Percentiles rank a stretch among this genome's conserved stretches.
phyloP scores from a whole-genome alignment of 1,284 basidiomycete species.

The Ganoderma multipileum region DNA sequence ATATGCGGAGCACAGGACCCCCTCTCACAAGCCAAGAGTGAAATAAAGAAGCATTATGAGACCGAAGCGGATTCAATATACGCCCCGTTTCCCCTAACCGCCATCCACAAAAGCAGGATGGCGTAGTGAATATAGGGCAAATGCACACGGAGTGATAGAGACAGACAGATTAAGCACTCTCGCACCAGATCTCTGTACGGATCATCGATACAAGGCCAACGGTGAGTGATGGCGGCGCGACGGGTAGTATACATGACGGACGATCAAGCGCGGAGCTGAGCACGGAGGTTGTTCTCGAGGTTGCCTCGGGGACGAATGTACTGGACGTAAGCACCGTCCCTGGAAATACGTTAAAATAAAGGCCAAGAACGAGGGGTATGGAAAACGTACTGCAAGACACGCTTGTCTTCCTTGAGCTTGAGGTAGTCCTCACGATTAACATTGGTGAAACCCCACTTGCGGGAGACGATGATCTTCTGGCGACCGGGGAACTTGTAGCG shows the following conservation, averaged over 20 bases:
- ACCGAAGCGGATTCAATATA: constrained; percentile 48
- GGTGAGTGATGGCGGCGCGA: constrained; percentile 27
- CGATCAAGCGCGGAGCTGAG: constrained; percentile 73
- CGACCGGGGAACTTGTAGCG: constrained; percentile 99
- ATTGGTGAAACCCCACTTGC: constrained; percentile 99
- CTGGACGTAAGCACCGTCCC: constrained; percentile 87
- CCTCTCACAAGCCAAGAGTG: constrained; percentile 17
- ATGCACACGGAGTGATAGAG: constrained; percentile 14
- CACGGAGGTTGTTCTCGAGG: constrained; percentile 85
- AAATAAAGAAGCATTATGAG: neutral
- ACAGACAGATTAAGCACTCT: constrained; percentile 13
- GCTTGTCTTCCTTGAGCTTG: constrained; percentile 89
- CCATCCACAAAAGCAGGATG: constrained; percentile 64
- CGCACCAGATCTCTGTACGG: neutral
- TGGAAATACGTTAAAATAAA: constrained; percentile 39
- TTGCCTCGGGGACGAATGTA: constrained; percentile 90
- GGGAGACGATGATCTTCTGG: constrained; percentile 98
- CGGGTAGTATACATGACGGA: constrained; percentile 35
- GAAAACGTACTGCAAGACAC: constrained; percentile 82
- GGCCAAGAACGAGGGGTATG: constrained; percentile 25
- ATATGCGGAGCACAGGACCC: neutral
- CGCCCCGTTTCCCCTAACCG: constrained; percentile 86
- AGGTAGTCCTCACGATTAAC: constrained; percentile 92
- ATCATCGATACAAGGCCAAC: constrained; percentile 19
- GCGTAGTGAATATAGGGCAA: constrained; percentile 79